These are phyloP conservation scores for Candida pseudofarinosa DNA, from an alignment of 805 yeast species.

Conservation along the genomic window DNA sequence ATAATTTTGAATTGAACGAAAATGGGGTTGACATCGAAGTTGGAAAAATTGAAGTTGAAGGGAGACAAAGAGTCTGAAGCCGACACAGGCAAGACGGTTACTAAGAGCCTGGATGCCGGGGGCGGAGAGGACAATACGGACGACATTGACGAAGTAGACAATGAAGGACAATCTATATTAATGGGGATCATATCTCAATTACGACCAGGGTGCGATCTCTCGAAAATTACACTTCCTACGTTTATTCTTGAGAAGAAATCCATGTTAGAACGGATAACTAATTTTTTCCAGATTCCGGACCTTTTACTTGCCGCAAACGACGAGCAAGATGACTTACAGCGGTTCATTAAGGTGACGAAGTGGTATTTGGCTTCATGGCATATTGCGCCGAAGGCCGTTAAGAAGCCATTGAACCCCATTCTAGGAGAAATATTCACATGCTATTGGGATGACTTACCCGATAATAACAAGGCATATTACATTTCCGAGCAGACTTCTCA, in stretches of 20 bases:
- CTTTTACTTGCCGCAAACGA: slow-evolving; percentile 66
- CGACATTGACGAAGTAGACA: slow-evolving; percentile 90
- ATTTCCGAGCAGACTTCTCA: slow-evolving; percentile 94
- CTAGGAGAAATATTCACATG: slow-evolving; percentile 87
- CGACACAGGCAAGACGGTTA: background rate
- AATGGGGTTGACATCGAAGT: slow-evolving; percentile 27
- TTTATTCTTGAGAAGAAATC: slow-evolving; percentile 92
- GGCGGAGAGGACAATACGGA: slow-evolving; percentile 34
- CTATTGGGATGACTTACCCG: slow-evolving; percentile 84
- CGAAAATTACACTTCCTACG: slow-evolving; percentile 91
- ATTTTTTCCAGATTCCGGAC: slow-evolving; percentile 77
- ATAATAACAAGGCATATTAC: slow-evolving; percentile 68
- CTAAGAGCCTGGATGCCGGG: background rate
- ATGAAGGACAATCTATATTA: slow-evolving; percentile 80
- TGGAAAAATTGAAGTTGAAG: slow-evolving; percentile 22
- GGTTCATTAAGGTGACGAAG: slow-evolving; percentile 71
- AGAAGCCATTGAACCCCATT: slow-evolving; percentile 94
- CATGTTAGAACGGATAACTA: slow-evolving; percentile 93
- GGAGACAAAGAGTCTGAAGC: slow-evolving; percentile 7
- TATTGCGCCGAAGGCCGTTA: slow-evolving; percentile 97
- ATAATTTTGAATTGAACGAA: too few relatives aligned
- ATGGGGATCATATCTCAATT: slow-evolving; percentile 86
- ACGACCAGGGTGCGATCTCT: slow-evolving; percentile 86
- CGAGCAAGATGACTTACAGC: slow-evolving; percentile 52
- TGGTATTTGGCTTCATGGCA: slow-evolving; percentile 98